Conservation (phyloP, 805 yeast genomes). For the Pichia phayaonensis region DNA sequence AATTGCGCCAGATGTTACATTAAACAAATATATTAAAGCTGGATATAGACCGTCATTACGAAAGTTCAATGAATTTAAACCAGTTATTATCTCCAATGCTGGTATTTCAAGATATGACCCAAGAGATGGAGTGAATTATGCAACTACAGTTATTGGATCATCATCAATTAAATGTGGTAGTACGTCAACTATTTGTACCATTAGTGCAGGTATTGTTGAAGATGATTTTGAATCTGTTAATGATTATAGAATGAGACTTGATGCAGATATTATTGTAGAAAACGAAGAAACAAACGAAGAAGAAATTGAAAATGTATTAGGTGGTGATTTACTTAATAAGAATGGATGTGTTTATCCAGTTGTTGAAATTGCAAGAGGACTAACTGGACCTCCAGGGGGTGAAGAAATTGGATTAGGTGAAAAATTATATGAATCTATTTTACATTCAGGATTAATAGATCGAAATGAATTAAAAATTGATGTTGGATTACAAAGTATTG, state of each 20-base stretch:
- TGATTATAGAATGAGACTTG: conserved; percentile 34
- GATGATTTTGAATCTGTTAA: conserved; percentile 37
- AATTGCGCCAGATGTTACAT: conserved; percentile 76
- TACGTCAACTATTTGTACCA: conserved; percentile 65
- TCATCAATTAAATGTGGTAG: conserved; percentile 62
- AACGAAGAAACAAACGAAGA: conserved; percentile 13
- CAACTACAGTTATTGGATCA: conserved; percentile 48
- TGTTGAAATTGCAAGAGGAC: conserved; percentile 69
- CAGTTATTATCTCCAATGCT: conserved; percentile 35
- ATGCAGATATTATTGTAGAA: conserved; percentile 27
- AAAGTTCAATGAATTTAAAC: conserved; percentile 62
- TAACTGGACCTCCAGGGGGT: conserved; percentile 73
- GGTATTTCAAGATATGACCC: conserved; percentile 29
- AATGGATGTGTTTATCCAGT: conserved; percentile 56
- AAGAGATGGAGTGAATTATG: conserved; percentile 16
- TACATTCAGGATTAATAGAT: conserved; percentile 48
- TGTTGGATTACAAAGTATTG: conserved; percentile 42
- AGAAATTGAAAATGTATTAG: conserved; percentile 5
- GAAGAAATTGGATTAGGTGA: conserved; percentile 78
- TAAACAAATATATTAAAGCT: conserved; percentile 67
- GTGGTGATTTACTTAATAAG: conserved; percentile 10
- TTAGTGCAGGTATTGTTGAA: conserved; percentile 62
- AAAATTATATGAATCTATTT: conserved; percentile 49
- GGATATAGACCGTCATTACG: conserved; percentile 76
- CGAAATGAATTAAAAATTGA: conserved; percentile 47